A percentile compares a stretch with the other conserved stretches of the same genome.
These are phyloP conservation scores for Penicillium sp. DNA, from an alignment of 2,329 filamentous ascomycete species.

Conservation along the genomic window DNA sequence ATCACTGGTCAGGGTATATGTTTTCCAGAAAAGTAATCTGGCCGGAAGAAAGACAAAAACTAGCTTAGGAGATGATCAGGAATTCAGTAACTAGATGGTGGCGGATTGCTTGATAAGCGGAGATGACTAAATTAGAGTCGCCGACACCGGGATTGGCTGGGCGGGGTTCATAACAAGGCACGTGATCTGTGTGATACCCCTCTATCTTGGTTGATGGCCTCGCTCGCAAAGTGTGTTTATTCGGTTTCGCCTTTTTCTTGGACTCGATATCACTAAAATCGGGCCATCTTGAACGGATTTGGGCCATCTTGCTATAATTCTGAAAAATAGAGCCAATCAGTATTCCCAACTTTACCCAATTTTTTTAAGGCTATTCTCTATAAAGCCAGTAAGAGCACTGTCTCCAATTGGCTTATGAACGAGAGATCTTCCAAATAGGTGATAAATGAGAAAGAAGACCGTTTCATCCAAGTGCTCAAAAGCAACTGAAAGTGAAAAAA, in stretches of 20 bases:
- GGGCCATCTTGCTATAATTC: no score
- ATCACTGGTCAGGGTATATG: conserved; percentile 50
- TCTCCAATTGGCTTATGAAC: no score
- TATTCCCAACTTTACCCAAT: no score
- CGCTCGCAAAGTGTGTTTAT: not conserved
- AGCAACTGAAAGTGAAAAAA: not conserved
- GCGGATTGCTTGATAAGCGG: conserved; percentile 42
- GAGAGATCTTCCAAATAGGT: no score
- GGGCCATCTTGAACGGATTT: not conserved
- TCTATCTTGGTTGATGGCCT: not conserved
- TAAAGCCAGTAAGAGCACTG: no score
- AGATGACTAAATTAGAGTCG: conserved; percentile 35
- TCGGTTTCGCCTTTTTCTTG: not conserved
- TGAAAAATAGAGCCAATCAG: no score
- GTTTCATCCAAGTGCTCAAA: not conserved
- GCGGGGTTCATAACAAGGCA: not conserved
- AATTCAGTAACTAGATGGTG: conserved; percentile 19
- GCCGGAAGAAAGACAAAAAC: not conserved
- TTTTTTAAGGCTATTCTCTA: no score
- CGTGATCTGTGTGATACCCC: not conserved
- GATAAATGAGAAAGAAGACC: no score
- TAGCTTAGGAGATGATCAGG: not conserved
- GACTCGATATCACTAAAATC: not conserved
- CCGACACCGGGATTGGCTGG: conserved; percentile 28
- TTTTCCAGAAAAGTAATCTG: not conserved